Percentiles rank a stretch among this genome's conserved stretches.
Conservation (phyloP, 371 early-diverging fungal species). For the Mortierella polycephala region DNA sequence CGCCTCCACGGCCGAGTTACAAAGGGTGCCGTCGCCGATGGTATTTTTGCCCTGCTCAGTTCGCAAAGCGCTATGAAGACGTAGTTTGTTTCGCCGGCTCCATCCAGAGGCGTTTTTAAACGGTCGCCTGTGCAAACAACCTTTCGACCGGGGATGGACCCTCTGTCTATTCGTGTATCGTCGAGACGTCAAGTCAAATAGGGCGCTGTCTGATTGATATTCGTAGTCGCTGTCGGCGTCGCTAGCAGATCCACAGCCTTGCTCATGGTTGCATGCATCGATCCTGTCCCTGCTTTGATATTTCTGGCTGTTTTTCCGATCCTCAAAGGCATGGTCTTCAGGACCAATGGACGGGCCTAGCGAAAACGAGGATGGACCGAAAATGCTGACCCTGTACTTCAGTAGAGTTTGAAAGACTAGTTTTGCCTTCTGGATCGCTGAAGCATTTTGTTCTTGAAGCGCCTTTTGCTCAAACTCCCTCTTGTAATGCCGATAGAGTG, state of each 20-base stretch:
- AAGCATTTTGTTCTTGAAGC: slow-evolving; percentile 5
- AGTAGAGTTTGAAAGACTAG: slow-evolving; percentile 15
- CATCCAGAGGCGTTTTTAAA: not conserved
- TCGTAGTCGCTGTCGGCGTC: slow-evolving; percentile 11
- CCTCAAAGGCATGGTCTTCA: not conserved
- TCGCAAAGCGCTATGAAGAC: not conserved
- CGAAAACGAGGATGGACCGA: slow-evolving; percentile 11
- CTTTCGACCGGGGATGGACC: not conserved
- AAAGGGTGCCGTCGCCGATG: slow-evolving; percentile 10
- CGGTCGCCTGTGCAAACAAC: not conserved
- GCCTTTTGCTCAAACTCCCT: slow-evolving; percentile 18
- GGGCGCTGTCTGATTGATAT: slow-evolving; percentile 19
- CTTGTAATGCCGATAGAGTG: slow-evolving; percentile 26
- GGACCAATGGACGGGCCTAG: not conserved
- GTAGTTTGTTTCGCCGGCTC: not conserved
- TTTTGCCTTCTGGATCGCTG: not conserved
- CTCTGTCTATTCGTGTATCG: not conserved
- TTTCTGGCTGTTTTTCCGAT: not conserved
- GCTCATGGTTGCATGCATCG: not conserved
- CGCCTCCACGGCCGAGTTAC: slow-evolving; percentile 34
- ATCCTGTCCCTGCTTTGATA: not conserved
- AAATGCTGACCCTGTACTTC: slow-evolving; percentile 11
- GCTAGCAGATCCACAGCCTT: not conserved
- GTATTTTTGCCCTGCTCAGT: not conserved
- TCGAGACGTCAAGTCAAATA: not conserved